Evolutionary conservation across 495 filamentous ascomycete species (phyloP).

Genomic region (Talaromyces wortmannii): DNA sequence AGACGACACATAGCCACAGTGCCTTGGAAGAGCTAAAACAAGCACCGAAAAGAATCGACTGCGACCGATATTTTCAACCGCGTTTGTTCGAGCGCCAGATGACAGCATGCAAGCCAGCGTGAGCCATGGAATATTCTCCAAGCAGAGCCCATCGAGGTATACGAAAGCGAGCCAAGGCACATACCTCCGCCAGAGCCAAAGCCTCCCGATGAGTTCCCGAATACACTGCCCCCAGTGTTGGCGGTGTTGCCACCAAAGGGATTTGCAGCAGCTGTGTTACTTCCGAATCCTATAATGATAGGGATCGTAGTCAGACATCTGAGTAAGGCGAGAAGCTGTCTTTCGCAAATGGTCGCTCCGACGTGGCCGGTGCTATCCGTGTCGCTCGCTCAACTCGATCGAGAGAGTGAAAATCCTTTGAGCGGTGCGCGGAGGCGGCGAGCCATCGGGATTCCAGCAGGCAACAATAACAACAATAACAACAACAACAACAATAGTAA

Average conservation of each 20-base stretch:
- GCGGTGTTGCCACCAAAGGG: conserved; percentile 31
- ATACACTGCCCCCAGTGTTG: conserved; percentile 33
- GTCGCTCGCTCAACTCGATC: conserved; percentile 15
- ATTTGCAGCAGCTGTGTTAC: conserved; percentile 21
- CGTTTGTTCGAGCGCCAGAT: too few relatives aligned
- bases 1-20: neutral
- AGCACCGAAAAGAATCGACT: neutral
- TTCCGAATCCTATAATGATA: conserved; percentile 49
- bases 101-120: neutral
- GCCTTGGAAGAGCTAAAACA: neutral
- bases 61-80: neutral
- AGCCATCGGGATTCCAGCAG: conserved; percentile 22
- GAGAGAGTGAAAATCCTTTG: conserved; percentile 14
- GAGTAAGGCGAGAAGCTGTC: neutral
- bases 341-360: neutral
- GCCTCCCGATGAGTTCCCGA: conserved; percentile 38
- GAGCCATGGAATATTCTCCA: neutral
- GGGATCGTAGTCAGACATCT: conserved; percentile 30
- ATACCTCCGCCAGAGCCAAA: conserved; percentile 54
- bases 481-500: neutral
- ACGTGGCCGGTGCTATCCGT: conserved; percentile 3
- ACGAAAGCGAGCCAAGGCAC: conserved; percentile 27
- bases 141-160: neutral
- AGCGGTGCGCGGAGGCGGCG: neutral
- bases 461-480: conserved; percentile 17